Percentiles rank a stretch among this genome's conserved stretches.
Conservation (phyloP, 306 rosid species). For the Betula pendula region DNA sequence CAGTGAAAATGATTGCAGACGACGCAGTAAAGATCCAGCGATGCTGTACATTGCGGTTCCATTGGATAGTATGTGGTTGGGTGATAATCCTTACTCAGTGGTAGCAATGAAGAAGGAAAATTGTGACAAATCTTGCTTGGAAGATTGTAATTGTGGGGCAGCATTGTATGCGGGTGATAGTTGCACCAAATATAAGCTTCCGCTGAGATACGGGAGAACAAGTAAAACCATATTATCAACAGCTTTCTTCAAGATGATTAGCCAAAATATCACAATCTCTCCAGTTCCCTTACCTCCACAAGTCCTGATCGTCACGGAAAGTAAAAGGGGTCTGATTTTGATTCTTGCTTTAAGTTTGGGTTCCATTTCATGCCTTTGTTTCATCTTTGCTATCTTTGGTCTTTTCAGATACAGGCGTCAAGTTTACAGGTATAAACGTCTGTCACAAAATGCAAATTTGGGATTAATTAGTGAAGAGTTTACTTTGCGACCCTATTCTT, state of each 20-base stretch:
- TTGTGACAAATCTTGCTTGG: background rate
- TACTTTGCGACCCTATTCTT: constrained; percentile 9
- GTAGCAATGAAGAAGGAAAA: background rate
- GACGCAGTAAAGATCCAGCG: background rate
- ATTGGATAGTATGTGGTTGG: background rate
- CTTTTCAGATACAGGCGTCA: background rate
- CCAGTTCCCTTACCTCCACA: background rate
- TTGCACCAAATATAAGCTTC: background rate
- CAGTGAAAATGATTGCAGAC: background rate
- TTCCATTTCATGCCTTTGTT: background rate
- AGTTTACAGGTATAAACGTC: background rate
- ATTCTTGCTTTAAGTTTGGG: constrained; percentile 9
- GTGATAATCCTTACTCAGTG: background rate
- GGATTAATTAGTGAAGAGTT: constrained; percentile 19
- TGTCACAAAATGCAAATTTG: constrained; percentile 8
- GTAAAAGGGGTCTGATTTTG: background rate
- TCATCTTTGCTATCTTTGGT: constrained; percentile 3
- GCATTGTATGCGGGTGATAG: background rate
- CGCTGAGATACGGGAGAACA: background rate
- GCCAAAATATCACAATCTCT: too few relatives aligned
- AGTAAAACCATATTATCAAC: rapidly evolving
- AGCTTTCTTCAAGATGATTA: background rate
- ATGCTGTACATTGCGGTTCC: background rate
- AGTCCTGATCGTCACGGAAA: background rate
- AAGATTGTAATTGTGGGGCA: background rate